Evolutionary conservation across 371 early-diverging fungal species (phyloP), one percentile per base, ranked within the genome.

Genomic region (Capniomyces stellatus): DNA sequence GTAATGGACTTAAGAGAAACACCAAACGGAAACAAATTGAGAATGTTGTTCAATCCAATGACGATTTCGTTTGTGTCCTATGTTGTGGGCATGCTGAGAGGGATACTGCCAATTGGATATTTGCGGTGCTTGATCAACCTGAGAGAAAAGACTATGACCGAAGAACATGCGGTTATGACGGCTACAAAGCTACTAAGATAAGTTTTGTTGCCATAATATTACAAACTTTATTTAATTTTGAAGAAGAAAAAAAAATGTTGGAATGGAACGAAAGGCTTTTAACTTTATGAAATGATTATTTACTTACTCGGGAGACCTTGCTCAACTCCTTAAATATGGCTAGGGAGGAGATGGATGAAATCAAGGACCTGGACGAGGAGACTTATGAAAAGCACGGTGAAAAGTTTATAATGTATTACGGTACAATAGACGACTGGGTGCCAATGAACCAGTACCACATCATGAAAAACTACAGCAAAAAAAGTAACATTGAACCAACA

Each of bases 361-460:
- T 90, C 24, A 62, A 56, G 24, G 73, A 64, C 23, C 65, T 88
- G 51, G 82, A 88, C 49, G 68, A 69, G 42, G 76, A 75, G 23
- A 69, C 80, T 55, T 77, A 85, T 51, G 49, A 61, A 3, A 57
- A 62, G 24, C 67, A 78, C 56, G 68, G 75, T 0, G 67, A 74
- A 30, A 83, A 82, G 56, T 78, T 83, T 43, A 71, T 85, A 46
- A 75, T 89, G 55, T 89, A 87, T 57, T 90, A 84, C 59, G 85
- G 87, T 10, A 63, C 62, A 15, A 68, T 68, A 40, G 91, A 90
- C 52, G 59, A 70, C 27, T 90, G 91, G 91, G 80, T 79, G 13
- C 88, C 89, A 1, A 58, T 70, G 23, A 72, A 74, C 22, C 82
- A 85, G 52, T 79, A 79, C 60, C 66, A 76, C 4, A 74, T 75